These are phyloP conservation scores for Naganishia antarctica DNA, from an alignment of 768 basidiomycete genomes.

Conservation along the genomic window DNA sequence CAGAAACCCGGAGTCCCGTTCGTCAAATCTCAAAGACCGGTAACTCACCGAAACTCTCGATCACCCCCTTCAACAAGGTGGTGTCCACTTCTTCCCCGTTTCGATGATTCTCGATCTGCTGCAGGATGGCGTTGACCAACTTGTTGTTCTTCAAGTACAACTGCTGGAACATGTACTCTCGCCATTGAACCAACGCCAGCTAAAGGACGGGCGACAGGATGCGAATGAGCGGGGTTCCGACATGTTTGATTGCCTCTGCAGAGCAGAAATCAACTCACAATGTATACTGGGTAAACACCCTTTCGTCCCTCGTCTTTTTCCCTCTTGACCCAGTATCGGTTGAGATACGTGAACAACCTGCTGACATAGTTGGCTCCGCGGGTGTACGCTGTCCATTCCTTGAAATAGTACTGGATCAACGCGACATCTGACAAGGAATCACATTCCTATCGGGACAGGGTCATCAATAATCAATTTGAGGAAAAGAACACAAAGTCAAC, in stretches of 20 bases:
- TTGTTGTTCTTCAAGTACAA: slow-evolving; percentile 68
- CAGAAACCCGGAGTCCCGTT: too few species aligned
- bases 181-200: slow-evolving; percentile 97
- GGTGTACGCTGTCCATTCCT: slow-evolving; percentile 94
- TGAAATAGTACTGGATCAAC: slow-evolving; percentile 81
- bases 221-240: background rate
- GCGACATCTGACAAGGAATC: slow-evolving; percentile 79
- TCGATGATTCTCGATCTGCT: slow-evolving; percentile 85
- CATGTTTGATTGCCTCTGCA: too few species aligned
- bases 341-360: slow-evolving; percentile 92
- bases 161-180: slow-evolving; percentile 76
- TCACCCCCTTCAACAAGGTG: slow-evolving; percentile 84
- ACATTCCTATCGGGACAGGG: slow-evolving; percentile 63
- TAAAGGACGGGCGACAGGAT: slow-evolving; percentile 36
- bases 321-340: slow-evolving; percentile 98
- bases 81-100: slow-evolving; percentile 93
- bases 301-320: slow-evolving; percentile 96
- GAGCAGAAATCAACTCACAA: slow-evolving; percentile 59
- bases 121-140: slow-evolving; percentile 78
- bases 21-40: too few species aligned
- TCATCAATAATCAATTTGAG: too few species aligned
- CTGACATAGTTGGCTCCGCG: slow-evolving; percentile 96
- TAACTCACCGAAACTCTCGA: slow-evolving; percentile 70
- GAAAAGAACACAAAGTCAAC: background rate
- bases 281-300: slow-evolving; percentile 91